These are phyloP conservation scores for Panellus pusillus DNA, from an alignment of 768 basidiomycete genomes.

Conservation along the genomic window DNA sequence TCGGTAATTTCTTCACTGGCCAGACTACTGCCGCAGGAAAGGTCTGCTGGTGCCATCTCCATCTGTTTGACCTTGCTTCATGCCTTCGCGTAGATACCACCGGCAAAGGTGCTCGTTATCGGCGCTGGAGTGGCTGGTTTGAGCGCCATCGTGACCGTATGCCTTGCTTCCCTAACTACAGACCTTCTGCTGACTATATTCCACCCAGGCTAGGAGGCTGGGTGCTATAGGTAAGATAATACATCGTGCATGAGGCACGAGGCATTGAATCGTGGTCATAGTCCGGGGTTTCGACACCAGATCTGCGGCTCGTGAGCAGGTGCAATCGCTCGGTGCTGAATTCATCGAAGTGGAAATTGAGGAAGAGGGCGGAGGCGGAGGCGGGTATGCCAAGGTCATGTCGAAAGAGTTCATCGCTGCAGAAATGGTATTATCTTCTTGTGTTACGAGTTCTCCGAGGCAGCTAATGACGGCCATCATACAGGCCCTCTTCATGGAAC, in stretches of 20 bases:
- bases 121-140: constrained; percentile 89
- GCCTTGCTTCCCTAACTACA: constrained; percentile 13
- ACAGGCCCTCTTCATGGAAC: constrained; percentile 76
- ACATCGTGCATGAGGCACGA: too few relatives aligned
- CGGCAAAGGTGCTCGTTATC: constrained; percentile 84
- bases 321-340: constrained; percentile 87
- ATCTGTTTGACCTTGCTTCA: constrained; percentile 1
- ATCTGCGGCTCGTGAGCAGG: constrained; percentile 83
- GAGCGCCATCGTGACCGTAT: constrained; percentile 82
- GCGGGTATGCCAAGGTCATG: constrained; percentile 89
- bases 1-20: constrained; percentile 86
- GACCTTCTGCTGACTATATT: neutral
- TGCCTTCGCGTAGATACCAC: constrained; percentile 59
- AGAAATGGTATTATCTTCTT: constrained; percentile 56
- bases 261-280: neutral
- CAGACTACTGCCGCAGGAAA: constrained; percentile 91
- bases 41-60: constrained; percentile 26
- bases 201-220: constrained; percentile 66
- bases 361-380: constrained; percentile 80
- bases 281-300: constrained; percentile 89
- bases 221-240: constrained; percentile 57
- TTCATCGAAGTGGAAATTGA: constrained; percentile 80
- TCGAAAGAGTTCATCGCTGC: constrained; percentile 87
- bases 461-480: neutral
- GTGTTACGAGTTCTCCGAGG: constrained; percentile 34